A percentile compares a stretch with the other conserved stretches of the same genome.
phyloP scores from a whole-genome alignment of 2,329 filamentous ascomycete genomes.

The Cryphonectria parasitica region DNA sequence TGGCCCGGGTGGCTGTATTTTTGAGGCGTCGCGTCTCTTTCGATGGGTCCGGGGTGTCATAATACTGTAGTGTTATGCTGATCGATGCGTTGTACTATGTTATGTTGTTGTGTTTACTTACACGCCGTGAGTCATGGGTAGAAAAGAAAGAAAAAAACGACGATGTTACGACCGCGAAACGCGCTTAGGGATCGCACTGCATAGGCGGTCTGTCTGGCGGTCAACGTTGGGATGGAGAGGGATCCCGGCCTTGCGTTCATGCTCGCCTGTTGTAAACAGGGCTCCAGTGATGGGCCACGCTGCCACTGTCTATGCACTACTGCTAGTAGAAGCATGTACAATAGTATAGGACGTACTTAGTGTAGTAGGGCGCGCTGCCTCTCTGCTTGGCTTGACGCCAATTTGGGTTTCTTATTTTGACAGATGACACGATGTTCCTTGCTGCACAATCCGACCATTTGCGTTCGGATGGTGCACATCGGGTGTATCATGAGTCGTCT shows the following conservation, averaged over 20 bases:
- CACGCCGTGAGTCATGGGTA: not conserved
- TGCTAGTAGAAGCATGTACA: not conserved
- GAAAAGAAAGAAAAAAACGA: too few relatives aligned
- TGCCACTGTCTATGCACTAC: not conserved
- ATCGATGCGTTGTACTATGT: not conserved
- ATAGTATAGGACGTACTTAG: not conserved
- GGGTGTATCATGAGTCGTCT: not conserved
- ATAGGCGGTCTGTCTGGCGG: slow-evolving; percentile 14
- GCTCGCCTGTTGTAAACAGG: not conserved
- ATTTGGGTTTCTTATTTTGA: not conserved
- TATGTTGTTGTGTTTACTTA: not conserved
- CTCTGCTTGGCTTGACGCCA: not conserved
- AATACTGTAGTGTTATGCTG: not conserved
- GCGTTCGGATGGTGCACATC: not conserved
- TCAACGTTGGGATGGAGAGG: not conserved
- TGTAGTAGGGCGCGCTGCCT: not conserved
- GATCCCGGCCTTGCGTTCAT: not conserved
- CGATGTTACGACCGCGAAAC: slow-evolving; percentile 6
- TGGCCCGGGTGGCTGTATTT: not conserved
- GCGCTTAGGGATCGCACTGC: not conserved
- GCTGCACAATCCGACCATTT: not conserved
- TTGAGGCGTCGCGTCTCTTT: not conserved
- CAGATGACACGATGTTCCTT: not conserved
- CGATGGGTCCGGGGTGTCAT: not conserved
- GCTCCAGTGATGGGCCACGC: not conserved